Base-by-base conservation (phyloP, 1,139 yeast species). In the Candida sojae region DNA sequence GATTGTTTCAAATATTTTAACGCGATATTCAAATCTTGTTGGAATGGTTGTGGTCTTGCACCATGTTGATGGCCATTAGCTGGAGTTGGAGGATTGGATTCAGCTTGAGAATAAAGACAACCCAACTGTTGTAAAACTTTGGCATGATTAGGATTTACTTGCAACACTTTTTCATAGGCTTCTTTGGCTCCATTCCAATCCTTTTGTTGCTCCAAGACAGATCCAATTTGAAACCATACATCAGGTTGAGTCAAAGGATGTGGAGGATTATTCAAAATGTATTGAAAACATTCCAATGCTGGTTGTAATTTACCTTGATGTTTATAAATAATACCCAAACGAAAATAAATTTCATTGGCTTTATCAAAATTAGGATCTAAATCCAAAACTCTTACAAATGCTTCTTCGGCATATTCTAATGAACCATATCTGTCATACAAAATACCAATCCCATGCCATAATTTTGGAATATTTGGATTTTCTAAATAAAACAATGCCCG, bases 381-480 rank as follows among this genome's bases (percentile, higher is more conserved):
- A 64, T 92, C 97, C 67, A 93, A 76, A 11, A 93, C 99, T 59
- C 96, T 84, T 35, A 95, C 96, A 71, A 93, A 93, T 4, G 99
- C 98, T 66, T 93, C 99, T 66, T 93, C 98, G 4, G 99, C 99
- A 61, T 92, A 93, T 67, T 92, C 98, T 57, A 92, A 74, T 7
- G 96, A 88, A 12, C 98, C 99, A 66, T 93, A 93, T 46, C 99
- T 79, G 66, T 93, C 99, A 66, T 93, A 93, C 52, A 93, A 75
- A 52, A 93, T 93, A 37, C 99, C 99, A 58, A 93, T 93, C 0
- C 99, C 99, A 67, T 93, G 97, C 98, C 99, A 93, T 58, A 92
- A 80, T 66, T 91, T 91, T 47, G 99, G 98, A 44, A 92, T 97
- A 59, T 91, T 90, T 44, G 97, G 96, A 63, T 93, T 92, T 55